phyloP scores from a whole-genome alignment of 345 rosid species.

The Rhodamnia argentea region DNA sequence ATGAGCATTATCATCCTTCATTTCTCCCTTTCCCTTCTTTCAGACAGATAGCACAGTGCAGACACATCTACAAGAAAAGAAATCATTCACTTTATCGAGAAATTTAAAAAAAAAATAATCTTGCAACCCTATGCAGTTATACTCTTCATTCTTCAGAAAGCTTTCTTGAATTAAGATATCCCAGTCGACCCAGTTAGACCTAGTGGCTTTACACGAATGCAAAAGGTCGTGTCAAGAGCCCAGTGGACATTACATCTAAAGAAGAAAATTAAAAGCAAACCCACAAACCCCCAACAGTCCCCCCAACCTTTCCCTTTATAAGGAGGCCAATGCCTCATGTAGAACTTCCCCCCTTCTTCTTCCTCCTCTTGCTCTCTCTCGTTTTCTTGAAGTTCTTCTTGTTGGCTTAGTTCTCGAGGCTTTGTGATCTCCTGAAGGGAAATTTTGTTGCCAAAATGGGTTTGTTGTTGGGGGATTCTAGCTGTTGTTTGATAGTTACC shows the following conservation, averaged over 20 bases:
- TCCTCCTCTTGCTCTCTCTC: not conserved
- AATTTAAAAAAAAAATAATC: not conserved
- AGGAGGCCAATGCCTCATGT: not conserved
- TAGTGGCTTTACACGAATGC: not conserved
- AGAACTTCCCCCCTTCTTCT: not conserved
- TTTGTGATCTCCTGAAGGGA: not conserved
- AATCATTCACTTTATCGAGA: not conserved
- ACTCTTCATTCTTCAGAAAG: not conserved
- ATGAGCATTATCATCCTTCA: not conserved
- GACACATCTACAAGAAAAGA: not conserved
- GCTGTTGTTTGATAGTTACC: conserved; percentile 28
- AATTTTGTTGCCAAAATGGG: conserved; percentile 21
- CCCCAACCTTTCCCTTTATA: conserved; percentile 9
- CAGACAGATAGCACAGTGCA: not conserved
- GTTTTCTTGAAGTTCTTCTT: not conserved
- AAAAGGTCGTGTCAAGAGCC: not conserved
- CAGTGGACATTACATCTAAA: not conserved
- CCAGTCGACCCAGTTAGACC: not conserved
- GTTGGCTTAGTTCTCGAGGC: not conserved
- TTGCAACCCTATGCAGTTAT: too few relatives aligned
- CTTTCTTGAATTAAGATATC: not conserved
- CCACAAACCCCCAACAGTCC: not conserved
- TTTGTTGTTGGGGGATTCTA: conserved; percentile 54
- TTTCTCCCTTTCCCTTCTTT: not conserved
- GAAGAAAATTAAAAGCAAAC: not conserved